phyloP scores from a whole-genome alignment of 2,329 filamentous ascomycete genomes.

The Tolypocladium ovalisporum region DNA sequence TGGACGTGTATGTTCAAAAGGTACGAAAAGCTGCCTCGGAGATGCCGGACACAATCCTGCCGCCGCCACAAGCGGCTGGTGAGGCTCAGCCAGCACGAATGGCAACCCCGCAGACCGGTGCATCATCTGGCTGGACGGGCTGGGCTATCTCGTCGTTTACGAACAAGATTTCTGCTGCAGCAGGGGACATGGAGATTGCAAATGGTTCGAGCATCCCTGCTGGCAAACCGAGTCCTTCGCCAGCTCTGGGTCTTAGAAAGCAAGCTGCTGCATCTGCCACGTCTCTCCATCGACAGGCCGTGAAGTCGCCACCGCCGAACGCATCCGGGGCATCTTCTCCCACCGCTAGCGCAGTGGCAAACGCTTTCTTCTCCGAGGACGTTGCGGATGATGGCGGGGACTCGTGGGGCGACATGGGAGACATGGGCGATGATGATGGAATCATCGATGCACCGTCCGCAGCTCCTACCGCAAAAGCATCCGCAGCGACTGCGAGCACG shows the following conservation, averaged over 20 bases:
- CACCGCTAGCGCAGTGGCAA: slow-evolving; percentile 28
- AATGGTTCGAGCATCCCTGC: slow-evolving; percentile 32
- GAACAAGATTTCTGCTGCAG: slow-evolving; percentile 77
- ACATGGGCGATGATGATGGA: slow-evolving; percentile 45
- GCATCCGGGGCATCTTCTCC: slow-evolving; percentile 38
- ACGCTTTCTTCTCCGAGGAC: slow-evolving; percentile 43
- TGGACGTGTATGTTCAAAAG: slow-evolving; percentile 76
- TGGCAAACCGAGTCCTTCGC: slow-evolving; percentile 28
- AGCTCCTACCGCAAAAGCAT: slow-evolving; percentile 14
- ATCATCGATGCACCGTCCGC: slow-evolving; percentile 21
- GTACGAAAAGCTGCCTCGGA: slow-evolving; percentile 66
- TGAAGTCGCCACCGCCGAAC: slow-evolving; percentile 38
- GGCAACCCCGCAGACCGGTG: slow-evolving; percentile 61
- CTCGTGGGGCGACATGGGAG: slow-evolving; percentile 66
- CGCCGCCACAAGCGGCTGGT: slow-evolving; percentile 44
- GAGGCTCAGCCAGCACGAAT: slow-evolving; percentile 55
- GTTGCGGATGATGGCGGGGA: slow-evolving; percentile 54
- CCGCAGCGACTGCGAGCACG: slow-evolving; percentile 18
- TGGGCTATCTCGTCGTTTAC: slow-evolving; percentile 99
- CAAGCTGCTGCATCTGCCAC: slow-evolving; percentile 42
- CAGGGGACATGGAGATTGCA: slow-evolving; percentile 69
- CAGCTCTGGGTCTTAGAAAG: slow-evolving; percentile 25
- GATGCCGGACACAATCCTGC: slow-evolving; percentile 72
- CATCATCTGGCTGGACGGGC: slow-evolving; percentile 61
- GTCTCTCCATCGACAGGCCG: slow-evolving; percentile 47